phyloP scores from a whole-genome alignment of 2,329 filamentous ascomycete species.

The Alternaria sp. region DNA sequence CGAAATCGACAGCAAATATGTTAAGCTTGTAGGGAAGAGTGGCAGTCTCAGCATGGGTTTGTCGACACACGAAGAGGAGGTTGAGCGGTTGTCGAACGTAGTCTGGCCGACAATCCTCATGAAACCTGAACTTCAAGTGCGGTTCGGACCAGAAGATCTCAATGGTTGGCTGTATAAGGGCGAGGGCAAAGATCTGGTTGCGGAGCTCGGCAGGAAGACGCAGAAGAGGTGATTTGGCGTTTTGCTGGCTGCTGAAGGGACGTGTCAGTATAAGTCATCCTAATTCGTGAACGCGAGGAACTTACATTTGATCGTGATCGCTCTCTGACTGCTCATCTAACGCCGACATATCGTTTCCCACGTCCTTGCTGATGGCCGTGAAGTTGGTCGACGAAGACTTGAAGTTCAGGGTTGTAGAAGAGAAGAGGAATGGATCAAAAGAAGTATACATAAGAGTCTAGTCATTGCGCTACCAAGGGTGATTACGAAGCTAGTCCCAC shows the following conservation, averaged over 20 bases:
- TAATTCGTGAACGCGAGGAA: neutral
- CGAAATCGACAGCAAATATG: too few species aligned
- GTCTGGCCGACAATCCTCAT: too few species aligned
- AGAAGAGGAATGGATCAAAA: fast-evolving
- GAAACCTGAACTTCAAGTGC: too few species aligned
- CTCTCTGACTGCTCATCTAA: neutral
- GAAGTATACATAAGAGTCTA: too few species aligned
- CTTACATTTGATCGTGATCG: neutral
- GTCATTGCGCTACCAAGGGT: neutral
- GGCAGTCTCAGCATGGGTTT: neutral
- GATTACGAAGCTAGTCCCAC: neutral
- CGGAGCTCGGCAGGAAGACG: neutral
- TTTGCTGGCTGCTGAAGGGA: neutral
- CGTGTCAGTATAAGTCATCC: neutral
- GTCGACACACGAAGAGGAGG: neutral
- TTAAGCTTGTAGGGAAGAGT: neutral
- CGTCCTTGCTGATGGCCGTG: too few species aligned
- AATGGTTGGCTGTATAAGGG: neutral
- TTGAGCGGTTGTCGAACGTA: neutral
- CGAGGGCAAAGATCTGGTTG: neutral
- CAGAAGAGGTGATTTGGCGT: neutral
- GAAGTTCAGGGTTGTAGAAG: too few species aligned
- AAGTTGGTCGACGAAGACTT: neutral
- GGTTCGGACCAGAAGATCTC: too few species aligned
- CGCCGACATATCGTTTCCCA: neutral